Evolutionary conservation across 192 early-diverging fungal genomes (phyloP), one percentile per base, ranked within the genome.

Genomic region (Globomyces pollinis-pini): DNA sequence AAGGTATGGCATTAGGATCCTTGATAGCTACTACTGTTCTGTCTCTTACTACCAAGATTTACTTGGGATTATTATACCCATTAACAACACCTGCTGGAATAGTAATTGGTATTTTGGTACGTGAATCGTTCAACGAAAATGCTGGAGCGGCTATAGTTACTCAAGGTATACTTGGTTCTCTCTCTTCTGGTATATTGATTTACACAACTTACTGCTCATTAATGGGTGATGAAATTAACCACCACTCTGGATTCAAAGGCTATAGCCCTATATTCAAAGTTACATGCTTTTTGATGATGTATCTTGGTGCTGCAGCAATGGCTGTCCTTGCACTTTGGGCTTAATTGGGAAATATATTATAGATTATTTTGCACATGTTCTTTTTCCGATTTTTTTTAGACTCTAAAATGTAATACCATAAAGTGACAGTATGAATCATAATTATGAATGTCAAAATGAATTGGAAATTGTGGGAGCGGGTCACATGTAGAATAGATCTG

Each of bases 1-100:
- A 72, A 41, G 70, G 73, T 23, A 31, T 65, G 49, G 74, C 74
- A 3, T 51, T 76, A 3, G 38, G 54, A 16, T 16, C 60, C n/a
- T 50, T 70, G n/a, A 54, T 70, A 28, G 30, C 61, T 18, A 64
- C 61, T 13, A 30, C 55, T 30, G 12, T 49, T n/a, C 12, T 56
- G 43, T 28, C 34, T 28, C 30, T 32, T 18, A 47, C 38, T n/a
- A 7, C 20, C 26, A 13, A 33, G 20, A 24, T 29, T 9, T 36
- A 9, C 35, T 9, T 36, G 35, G 35, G 7, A 6, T 9, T 36
- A 13, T 13, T 36, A 6, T 36, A 36, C 35, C 6, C 35, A 9
- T 9, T 36, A 6, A 13, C 35, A 9, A 36, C 35, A 36, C 35
- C 35, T 36, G 13, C 13, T 13, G 35, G 35, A 9, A 13, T 13